phyloP scores from a whole-genome alignment of 306 rosid genomes.

The Prosopis cineraria region DNA sequence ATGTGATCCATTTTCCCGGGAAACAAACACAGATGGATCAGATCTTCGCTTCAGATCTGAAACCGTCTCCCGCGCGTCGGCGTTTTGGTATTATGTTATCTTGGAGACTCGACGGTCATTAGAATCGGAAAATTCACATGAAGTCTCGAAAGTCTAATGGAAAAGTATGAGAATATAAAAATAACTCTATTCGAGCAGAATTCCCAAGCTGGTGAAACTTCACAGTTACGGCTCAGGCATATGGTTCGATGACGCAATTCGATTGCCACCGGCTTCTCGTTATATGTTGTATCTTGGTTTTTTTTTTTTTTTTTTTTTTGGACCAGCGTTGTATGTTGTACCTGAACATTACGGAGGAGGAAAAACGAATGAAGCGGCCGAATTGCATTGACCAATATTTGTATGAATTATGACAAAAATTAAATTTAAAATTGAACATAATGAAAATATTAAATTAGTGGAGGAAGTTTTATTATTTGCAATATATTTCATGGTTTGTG shows the following conservation, averaged over 20 bases:
- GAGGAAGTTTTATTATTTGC: not conserved
- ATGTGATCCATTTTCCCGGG: conserved; percentile 63
- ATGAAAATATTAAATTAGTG: not conserved
- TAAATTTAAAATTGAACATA: not conserved
- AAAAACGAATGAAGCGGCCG: not conserved
- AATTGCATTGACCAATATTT: not conserved
- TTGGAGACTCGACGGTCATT: conserved; percentile 53
- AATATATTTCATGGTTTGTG: not conserved
- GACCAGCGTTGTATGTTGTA: not conserved
- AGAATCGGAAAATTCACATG: conserved; percentile 28
- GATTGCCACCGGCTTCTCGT: not conserved
- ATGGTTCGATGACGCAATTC: not conserved
- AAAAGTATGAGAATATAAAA: not conserved
- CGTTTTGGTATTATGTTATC: conserved; percentile 31
- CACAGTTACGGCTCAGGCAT: not conserved
- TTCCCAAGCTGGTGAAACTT: not conserved
- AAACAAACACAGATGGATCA: conserved; percentile 39
- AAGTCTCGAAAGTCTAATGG: conserved; percentile 1
- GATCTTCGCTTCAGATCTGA: conserved; percentile 48
- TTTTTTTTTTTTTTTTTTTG: too few relatives aligned
- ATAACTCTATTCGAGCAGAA: not conserved
- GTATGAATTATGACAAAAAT: not conserved
- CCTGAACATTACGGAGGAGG: not conserved
- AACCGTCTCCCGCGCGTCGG: conserved; percentile 26
- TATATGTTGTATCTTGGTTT: not conserved